Evolutionary conservation across 139 green algal species (phyloP).

Genomic region (Nannochloris sp.): DNA sequence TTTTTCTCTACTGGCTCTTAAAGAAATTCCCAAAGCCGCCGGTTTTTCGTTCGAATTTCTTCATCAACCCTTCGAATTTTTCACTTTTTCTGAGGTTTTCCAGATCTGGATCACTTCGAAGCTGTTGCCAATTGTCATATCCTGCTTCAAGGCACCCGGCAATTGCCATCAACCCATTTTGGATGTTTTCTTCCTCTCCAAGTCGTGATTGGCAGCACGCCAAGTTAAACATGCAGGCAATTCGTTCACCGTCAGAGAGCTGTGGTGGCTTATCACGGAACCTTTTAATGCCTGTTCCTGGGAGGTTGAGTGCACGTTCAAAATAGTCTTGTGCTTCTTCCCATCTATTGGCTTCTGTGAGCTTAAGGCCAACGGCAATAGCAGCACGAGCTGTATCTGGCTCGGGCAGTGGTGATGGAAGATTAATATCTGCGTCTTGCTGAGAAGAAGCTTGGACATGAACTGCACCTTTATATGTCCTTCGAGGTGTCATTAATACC

Average conservation of each 20-base stretch:
- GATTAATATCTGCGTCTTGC: too few species aligned
- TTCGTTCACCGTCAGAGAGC: slow-evolving; percentile 61
- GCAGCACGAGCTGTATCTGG: slow-evolving; percentile 19
- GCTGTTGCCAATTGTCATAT: slow-evolving; percentile 55
- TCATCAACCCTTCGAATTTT: slow-evolving; percentile 56
- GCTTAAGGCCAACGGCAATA: slow-evolving; percentile 35
- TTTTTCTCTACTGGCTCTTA: slow-evolving; percentile 13
- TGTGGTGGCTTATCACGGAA: slow-evolving; percentile 73
- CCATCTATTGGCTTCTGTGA: slow-evolving; percentile 22
- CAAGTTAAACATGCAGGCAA: slow-evolving; percentile 75
- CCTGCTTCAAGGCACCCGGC: slow-evolving; percentile 56
- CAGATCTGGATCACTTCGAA: slow-evolving; percentile 66
- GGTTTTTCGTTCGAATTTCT: slow-evolving; percentile 18
- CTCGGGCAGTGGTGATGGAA: too few species aligned
- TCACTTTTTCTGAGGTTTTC: slow-evolving; percentile 40
- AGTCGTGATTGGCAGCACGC: slow-evolving; percentile 66
- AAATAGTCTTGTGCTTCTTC: slow-evolving; percentile 58
- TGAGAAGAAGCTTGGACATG: too few species aligned
- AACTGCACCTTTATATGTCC: too few species aligned
- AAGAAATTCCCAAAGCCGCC: slow-evolving; percentile 24
- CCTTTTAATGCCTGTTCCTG: slow-evolving; percentile 67
- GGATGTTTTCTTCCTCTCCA: slow-evolving; percentile 34
- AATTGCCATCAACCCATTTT: slow-evolving; percentile 49
- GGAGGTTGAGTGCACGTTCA: slow-evolving; percentile 59
- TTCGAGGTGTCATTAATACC: too few species aligned